These are phyloP conservation scores for Pythium utonaiense DNA, from an alignment of 352 stramenopile species.

Conservation along the genomic window DNA sequence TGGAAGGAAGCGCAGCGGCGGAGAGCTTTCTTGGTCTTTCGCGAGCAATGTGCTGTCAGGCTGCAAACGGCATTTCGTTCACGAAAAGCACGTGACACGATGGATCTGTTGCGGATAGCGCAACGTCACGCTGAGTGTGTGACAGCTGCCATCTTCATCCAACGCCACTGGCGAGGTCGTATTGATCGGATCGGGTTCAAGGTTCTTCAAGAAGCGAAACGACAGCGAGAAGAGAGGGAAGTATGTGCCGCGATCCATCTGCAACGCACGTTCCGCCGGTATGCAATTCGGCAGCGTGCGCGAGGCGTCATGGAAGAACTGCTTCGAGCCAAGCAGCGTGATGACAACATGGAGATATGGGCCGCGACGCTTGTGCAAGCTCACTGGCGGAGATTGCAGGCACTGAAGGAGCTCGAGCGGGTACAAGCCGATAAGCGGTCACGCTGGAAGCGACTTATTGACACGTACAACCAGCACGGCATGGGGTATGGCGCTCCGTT, in stretches of 20 bases:
- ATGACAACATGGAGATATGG: constrained; percentile 64
- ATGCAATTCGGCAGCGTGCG: constrained; percentile 41
- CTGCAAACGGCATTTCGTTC: constrained; percentile 61
- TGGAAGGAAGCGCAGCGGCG: constrained; percentile 27
- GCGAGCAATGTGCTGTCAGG: constrained; percentile 47
- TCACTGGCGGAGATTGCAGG: constrained; percentile 52
- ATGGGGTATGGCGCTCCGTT: constrained; percentile 79
- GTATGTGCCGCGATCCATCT: constrained; percentile 35
- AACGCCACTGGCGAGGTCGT: constrained; percentile 50
- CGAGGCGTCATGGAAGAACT: constrained; percentile 45
- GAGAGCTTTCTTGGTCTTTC: constrained; percentile 25
- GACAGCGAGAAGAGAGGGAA: constrained; percentile 27
- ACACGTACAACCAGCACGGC: constrained; percentile 73
- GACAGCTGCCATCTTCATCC: constrained; percentile 35
- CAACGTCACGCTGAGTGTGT: constrained; percentile 38
- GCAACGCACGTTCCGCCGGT: constrained; percentile 43
- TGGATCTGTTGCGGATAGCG: constrained; percentile 39
- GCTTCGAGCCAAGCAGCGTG: constrained; percentile 33
- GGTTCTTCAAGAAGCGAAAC: constrained; percentile 36
- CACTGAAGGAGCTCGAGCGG: constrained; percentile 27
- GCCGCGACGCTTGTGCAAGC: constrained; percentile 66
- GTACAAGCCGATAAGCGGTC: constrained; percentile 41
- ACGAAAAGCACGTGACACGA: constrained; percentile 36
- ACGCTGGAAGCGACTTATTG: constrained; percentile 92
- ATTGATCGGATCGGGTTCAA: constrained; percentile 41